Percentiles rank a stretch among this genome's conserved stretches.
Conservation (phyloP, 805 yeast species). For the Teunomyces funiuensis region DNA sequence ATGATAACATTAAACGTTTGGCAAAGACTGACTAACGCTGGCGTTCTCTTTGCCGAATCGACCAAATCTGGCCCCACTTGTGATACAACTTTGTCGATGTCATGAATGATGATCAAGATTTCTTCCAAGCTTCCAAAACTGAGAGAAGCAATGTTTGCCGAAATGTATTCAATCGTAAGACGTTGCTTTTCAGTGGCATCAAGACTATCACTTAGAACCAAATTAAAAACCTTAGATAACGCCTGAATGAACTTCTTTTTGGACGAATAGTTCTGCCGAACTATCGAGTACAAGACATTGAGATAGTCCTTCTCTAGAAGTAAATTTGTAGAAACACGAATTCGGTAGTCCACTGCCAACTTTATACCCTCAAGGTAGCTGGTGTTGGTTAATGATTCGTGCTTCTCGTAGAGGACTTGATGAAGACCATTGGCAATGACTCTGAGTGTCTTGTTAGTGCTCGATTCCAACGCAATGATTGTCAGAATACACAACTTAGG, state of each 20-base stretch:
- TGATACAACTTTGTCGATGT: conserved; percentile 43
- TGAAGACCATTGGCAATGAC: conserved; percentile 54
- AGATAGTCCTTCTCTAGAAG: conserved; percentile 35
- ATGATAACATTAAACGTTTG: conserved; percentile 17
- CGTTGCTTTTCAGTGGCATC: conserved; percentile 20
- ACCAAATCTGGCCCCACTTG: conserved; percentile 41
- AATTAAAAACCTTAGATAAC: conserved; percentile 17
- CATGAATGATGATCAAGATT: conserved; percentile 42
- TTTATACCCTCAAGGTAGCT: conserved; percentile 63
- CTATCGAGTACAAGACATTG: conserved; percentile 34
- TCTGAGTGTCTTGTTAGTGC: conserved; percentile 44
- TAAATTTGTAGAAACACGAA: conserved; percentile 20
- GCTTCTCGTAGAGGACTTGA: conserved; percentile 55
- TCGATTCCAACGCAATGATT: conserved; percentile 65
- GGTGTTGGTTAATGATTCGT: conserved; percentile 70
- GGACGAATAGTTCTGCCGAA: conserved; percentile 27
- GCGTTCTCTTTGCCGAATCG: conserved; percentile 17
- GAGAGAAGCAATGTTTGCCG: conserved; percentile 39
- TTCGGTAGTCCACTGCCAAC: conserved; percentile 49
- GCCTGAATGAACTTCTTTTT: conserved; percentile 42
- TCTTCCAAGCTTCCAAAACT: conserved; percentile 51
- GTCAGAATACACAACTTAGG: conserved; percentile 72
- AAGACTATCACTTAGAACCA: conserved; percentile 10
- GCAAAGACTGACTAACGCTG: conserved; percentile 5
- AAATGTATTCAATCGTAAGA: conserved; percentile 20